Evolutionary conservation across 768 basidiomycete species (phyloP).

Genomic region (Boletus reticuloceps): DNA sequence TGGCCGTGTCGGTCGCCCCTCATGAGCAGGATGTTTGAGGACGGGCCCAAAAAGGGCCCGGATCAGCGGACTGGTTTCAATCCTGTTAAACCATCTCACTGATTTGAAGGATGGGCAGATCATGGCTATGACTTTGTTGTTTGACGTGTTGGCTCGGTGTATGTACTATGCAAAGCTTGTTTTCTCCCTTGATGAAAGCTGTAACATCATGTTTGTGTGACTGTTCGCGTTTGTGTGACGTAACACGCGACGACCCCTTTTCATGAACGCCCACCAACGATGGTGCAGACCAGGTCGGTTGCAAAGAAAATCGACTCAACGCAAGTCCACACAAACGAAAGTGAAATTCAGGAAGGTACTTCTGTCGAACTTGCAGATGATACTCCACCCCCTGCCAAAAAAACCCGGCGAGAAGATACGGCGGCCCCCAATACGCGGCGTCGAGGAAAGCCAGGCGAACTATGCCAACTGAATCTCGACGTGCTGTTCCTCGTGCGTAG

Average conservation of each 20-base stretch:
- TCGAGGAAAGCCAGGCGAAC: neutral
- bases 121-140: too few species aligned
- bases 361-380: neutral
- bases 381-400: neutral
- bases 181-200: too few species aligned
- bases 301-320: neutral
- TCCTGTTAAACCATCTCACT: too few species aligned
- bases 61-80: too few species aligned
- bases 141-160: too few species aligned
- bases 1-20: constrained; percentile 23
- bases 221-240: too few species aligned
- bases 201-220: too few species aligned
- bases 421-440: neutral
- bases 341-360: neutral
- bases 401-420: neutral
- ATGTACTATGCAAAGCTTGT: too few species aligned
- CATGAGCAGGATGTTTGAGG: neutral
- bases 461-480: constrained; percentile 12
- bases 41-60: too few species aligned
- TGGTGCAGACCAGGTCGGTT: neutral
- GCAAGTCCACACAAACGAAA: neutral
- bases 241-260: neutral
- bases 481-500: constrained; percentile 7
- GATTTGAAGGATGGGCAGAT: too few species aligned
- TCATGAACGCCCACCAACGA: neutral